phyloP scores from a whole-genome alignment of 2,329 filamentous ascomycete species.

The Ophiostoma sp. region DNA sequence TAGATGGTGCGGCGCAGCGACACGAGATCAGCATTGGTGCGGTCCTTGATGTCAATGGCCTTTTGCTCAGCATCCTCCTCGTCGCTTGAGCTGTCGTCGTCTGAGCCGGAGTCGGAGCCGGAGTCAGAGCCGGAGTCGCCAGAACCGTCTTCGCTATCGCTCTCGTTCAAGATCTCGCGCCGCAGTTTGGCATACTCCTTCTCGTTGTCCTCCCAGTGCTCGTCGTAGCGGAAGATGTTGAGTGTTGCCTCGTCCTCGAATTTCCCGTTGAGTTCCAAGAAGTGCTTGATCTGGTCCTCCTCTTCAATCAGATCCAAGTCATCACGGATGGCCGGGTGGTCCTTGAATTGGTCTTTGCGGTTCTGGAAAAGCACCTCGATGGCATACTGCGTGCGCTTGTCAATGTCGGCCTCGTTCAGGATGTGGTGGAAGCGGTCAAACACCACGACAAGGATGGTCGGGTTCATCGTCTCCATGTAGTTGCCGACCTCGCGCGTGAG shows the following conservation, averaged over 20 bases:
- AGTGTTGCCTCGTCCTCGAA: slow-evolving; percentile 79
- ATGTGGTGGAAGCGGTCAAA: slow-evolving; percentile 96
- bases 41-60: slow-evolving; percentile 93
- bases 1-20: slow-evolving; percentile 93
- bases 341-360: slow-evolving; percentile 92
- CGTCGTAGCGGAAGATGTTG: slow-evolving; percentile 93
- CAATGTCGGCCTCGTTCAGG: slow-evolving; percentile 91
- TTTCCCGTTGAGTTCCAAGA: slow-evolving; percentile 73
- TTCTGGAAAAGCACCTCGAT: slow-evolving; percentile 97
- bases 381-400: slow-evolving; percentile 98
- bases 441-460: slow-evolving; percentile 77
- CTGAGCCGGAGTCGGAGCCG: slow-evolving; percentile 39
- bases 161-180: slow-evolving; percentile 90
- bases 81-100: slow-evolving; percentile 56
- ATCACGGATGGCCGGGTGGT: slow-evolving; percentile 83
- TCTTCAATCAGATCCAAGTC: slow-evolving; percentile 95
- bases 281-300: slow-evolving; percentile 95
- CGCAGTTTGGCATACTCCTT: slow-evolving; percentile 84
- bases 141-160: slow-evolving; percentile 64
- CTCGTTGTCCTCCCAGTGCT: slow-evolving; percentile 86
- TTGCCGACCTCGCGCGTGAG: slow-evolving; percentile 89
- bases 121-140: slow-evolving; percentile 37
- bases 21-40: slow-evolving; percentile 92
- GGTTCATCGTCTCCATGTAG: slow-evolving; percentile 92
- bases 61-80: slow-evolving; percentile 71